Conservation (phyloP, 2,329 filamentous ascomycete species). For the Alternaria gansuensis region DNA sequence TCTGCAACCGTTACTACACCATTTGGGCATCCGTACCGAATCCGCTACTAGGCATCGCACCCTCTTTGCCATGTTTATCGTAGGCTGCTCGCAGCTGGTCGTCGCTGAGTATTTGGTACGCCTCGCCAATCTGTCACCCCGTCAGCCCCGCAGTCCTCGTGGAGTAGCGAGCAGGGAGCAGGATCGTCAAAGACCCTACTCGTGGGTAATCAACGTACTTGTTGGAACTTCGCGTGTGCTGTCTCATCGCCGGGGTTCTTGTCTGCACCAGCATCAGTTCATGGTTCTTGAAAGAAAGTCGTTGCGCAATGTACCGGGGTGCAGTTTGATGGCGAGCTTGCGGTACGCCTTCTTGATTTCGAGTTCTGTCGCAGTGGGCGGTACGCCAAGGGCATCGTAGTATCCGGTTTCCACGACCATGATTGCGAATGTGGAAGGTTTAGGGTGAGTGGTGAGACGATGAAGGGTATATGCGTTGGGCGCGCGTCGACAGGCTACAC, state of each 20-base stretch:
- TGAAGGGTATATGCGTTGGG: conserved; percentile 27
- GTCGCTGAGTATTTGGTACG: conserved; percentile 85
- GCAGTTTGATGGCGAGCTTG: conserved; percentile 88
- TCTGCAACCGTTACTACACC: conserved; percentile 19
- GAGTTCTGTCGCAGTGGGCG: conserved; percentile 83
- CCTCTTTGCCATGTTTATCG: conserved; percentile 96
- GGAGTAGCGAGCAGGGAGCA: conserved; percentile 8
- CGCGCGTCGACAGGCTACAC: conserved; percentile 28
- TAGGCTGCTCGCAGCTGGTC: conserved; percentile 87
- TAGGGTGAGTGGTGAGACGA: conserved; percentile 17
- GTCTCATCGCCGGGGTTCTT: conserved; percentile 98
- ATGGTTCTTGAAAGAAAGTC: conserved; percentile 8
- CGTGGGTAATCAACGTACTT: conserved; percentile 60
- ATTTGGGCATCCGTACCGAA: conserved; percentile 68
- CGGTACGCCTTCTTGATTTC: conserved; percentile 98
- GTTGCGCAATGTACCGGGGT: conserved; percentile 70
- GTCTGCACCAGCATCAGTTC: conserved; percentile 64
- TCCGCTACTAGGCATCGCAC: conserved; percentile 86
- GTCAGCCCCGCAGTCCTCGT: conserved; percentile 36
- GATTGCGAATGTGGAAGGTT: conserved; percentile 14
- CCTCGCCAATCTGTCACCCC: conserved; percentile 68
- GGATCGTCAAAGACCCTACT: conserved; percentile 11
- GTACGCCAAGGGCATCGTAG: conserved; percentile 86
- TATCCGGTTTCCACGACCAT: conserved; percentile 92
- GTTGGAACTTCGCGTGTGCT: conserved; percentile 93